phyloP scores from a whole-genome alignment of 2,329 filamentous ascomycete species.

The Aureobasidium sp. region DNA sequence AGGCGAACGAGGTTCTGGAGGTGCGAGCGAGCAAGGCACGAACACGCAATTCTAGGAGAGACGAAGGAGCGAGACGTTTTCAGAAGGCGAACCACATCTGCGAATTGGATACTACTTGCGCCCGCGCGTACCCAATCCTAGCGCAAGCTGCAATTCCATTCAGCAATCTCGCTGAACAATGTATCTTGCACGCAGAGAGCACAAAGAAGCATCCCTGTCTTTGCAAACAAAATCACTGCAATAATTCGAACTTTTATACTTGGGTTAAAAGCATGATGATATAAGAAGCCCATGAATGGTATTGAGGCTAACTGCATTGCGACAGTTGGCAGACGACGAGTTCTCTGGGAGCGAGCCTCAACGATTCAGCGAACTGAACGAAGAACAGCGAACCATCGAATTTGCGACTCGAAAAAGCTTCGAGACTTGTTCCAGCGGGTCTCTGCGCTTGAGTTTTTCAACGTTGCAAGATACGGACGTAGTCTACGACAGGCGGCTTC shows the following conservation, averaged over 20 bases:
- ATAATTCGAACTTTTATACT: not conserved
- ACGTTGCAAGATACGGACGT: not conserved
- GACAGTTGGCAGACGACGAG: not conserved
- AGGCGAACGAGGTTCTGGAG: too few relatives aligned
- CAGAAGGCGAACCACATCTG: too few relatives aligned
- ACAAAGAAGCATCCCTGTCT: not conserved
- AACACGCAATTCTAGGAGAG: too few relatives aligned
- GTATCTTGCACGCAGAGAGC: not conserved
- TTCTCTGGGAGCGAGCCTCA: not conserved
- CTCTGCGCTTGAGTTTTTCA: not conserved
- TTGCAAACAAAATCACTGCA: not conserved
- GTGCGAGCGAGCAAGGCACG: too few relatives aligned
- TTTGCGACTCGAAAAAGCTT: not conserved
- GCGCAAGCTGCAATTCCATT: not conserved
- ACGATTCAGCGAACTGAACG: not conserved
- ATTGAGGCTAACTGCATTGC: not conserved
- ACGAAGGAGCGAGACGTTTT: too few relatives aligned
- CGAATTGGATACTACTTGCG: not conserved
- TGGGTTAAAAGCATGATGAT: not conserved
- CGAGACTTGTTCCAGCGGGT: not conserved
- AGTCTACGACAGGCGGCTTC: not conserved
- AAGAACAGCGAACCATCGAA: not conserved
- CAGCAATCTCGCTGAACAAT: not conserved
- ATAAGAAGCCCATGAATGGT: not conserved
- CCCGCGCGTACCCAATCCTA: not conserved